phyloP scores from a whole-genome alignment of 2,329 filamentous ascomycete genomes.

The Monosporascus sp. region DNA sequence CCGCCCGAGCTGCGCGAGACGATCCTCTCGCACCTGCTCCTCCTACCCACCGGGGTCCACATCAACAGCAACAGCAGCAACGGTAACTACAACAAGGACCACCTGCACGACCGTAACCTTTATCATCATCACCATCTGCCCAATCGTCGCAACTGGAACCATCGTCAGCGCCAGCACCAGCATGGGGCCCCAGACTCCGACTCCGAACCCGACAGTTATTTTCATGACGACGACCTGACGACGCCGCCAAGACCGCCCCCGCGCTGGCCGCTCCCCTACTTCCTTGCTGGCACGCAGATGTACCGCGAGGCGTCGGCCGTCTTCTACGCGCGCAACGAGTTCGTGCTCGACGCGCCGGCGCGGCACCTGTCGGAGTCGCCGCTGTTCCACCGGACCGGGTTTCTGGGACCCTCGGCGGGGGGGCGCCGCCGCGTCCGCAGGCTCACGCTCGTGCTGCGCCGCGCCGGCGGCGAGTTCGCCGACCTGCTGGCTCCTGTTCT shows the following conservation, averaged over 20 bases:
- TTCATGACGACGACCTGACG: too few relatives aligned
- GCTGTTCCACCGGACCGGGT: slow-evolving; percentile 22
- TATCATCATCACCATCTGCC: too few relatives aligned
- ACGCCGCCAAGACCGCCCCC: slow-evolving; percentile 2
- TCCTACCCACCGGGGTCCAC: slow-evolving; percentile 17
- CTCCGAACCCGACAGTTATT: too few relatives aligned
- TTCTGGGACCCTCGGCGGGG: slow-evolving; percentile 22
- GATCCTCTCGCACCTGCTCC: slow-evolving; percentile 21
- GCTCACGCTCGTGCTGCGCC: slow-evolving; percentile 19
- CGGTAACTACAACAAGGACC: too few relatives aligned
- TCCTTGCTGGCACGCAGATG: slow-evolving; percentile 26
- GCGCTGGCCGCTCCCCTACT: slow-evolving; percentile 12
- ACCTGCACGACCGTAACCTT: too few relatives aligned
- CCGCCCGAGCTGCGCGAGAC: slow-evolving; percentile 22
- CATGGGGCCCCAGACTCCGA: too few relatives aligned
- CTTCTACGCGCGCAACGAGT: slow-evolving; percentile 24
- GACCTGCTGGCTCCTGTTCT: slow-evolving; percentile 19
- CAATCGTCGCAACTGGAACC: too few relatives aligned
- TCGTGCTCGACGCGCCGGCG: slow-evolving; percentile 23
- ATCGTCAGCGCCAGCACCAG: too few relatives aligned
- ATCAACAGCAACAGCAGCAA: slow-evolving; percentile 6
- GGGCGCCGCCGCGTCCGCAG: slow-evolving; percentile 22
- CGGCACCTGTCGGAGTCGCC: slow-evolving; percentile 19
- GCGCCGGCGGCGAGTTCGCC: slow-evolving; percentile 26
- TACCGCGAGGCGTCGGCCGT: slow-evolving; percentile 27